Percentiles rank a stretch among this genome's conserved stretches.
Evolutionary conservation across 2,329 filamentous ascomycete species (phyloP).

Genomic region (Exophiala aquamarina): DNA sequence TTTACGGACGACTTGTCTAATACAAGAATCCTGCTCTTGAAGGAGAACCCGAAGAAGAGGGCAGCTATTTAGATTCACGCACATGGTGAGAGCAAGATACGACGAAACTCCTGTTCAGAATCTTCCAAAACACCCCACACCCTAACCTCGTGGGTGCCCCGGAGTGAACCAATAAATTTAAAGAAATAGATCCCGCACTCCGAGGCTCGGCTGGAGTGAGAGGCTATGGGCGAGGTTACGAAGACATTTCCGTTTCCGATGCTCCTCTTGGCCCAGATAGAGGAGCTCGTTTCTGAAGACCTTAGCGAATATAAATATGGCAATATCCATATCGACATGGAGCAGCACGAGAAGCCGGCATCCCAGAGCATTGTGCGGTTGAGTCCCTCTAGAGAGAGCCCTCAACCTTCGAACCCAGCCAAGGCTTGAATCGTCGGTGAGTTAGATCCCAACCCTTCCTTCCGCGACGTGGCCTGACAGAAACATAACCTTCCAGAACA

Average conservation of each 20-base stretch:
- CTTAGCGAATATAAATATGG: not conserved
- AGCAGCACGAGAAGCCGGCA: not conserved
- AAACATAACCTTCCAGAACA: not conserved
- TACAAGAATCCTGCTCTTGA: too few relatives aligned
- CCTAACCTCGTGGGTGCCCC: too few relatives aligned
- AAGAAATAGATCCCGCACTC: not conserved
- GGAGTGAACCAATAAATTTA: not conserved
- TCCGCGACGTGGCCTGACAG: not conserved
- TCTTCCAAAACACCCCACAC: too few relatives aligned
- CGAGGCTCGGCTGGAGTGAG: not conserved
- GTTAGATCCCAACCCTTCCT: not conserved
- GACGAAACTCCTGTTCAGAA: too few relatives aligned
- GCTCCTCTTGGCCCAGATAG: too few relatives aligned
- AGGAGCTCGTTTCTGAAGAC: too few relatives aligned
- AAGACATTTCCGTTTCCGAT: not conserved
- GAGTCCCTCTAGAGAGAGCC: too few relatives aligned
- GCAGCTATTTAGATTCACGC: too few relatives aligned
- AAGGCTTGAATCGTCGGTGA: not conserved
- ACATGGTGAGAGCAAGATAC: too few relatives aligned
- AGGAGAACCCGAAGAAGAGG: too few relatives aligned
- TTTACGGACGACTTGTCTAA: too few relatives aligned
- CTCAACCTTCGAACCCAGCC: not conserved
- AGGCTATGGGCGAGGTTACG: not conserved
- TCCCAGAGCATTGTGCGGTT: not conserved
- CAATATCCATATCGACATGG: not conserved